phyloP scores from a whole-genome alignment of 208 protist species.

The Spongospora subterranea region DNA sequence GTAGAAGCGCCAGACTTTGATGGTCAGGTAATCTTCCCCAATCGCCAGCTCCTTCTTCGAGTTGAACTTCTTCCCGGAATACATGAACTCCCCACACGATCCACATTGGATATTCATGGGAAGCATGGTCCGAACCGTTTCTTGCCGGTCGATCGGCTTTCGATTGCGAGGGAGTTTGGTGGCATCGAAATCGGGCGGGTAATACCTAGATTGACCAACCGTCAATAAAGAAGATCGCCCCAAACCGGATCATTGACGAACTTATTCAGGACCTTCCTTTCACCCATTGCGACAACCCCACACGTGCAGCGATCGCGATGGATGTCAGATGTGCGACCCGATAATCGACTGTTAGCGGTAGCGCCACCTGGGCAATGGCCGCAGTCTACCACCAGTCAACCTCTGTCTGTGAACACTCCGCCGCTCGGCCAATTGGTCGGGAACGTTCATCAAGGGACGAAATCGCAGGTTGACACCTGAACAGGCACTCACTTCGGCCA shows the following conservation, averaged over 20 bases:
- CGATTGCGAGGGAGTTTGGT: background rate
- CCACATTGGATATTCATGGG: slow-evolving; percentile 81
- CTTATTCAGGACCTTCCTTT: slow-evolving; percentile 67
- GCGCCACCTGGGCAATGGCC: no score
- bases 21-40: slow-evolving; percentile 78
- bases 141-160: slow-evolving; percentile 64
- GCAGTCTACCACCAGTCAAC: no score
- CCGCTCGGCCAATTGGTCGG: no score
- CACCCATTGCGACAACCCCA: slow-evolving; percentile 59
- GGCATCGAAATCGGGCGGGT: slow-evolving; percentile 67
- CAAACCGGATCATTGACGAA: background rate
- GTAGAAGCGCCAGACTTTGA: slow-evolving; percentile 78
- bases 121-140: slow-evolving; percentile 78
- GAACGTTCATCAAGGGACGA: no score
- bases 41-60: slow-evolving; percentile 78
- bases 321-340: no score
- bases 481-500: no score
- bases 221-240: background rate
- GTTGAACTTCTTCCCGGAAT: slow-evolving; percentile 81
- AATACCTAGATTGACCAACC: background rate
- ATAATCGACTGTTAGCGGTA: no score
- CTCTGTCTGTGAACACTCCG: no score
- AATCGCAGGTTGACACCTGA: no score
- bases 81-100: slow-evolving; percentile 79
- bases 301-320: no score